Base-by-base conservation (phyloP, 2,329 filamentous ascomycete species). In the Ramularia collo-cygni region DNA sequence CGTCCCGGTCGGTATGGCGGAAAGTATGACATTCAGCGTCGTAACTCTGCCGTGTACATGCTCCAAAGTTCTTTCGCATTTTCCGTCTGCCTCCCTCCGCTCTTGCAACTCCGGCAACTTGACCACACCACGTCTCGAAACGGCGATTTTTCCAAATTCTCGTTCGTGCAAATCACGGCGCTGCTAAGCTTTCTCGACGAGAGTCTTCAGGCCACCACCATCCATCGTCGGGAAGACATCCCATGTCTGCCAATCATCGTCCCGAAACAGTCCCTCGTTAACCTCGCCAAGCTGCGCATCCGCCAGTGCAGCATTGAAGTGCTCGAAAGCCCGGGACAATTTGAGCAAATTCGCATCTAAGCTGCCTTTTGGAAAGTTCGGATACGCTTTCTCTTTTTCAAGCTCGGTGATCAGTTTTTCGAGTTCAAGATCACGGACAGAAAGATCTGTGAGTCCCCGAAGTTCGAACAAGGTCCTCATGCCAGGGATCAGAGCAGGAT, bases 271-370 rank as follows among this genome's bases (percentile, higher is more conserved):
- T 36, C 43, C 36, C 2, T 15, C n/a, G 26, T 51, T 48, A 8
- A 56, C 37, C 4, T 40, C 46, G 2, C 53, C 53, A 2, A 27
- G 8, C 31, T 55, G 53, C n/a, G 51, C 51, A 10, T 44, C 29
- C 8, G 16, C 15, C 15, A 56, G 29, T 2, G 52, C 52, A 16
- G 27, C 26, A 31, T 56, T 56, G 43, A 56, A 45, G 28, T 56
- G 46, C 6, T 46, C 14, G 4, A 53, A 28, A 2, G 40, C 44
- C 1, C 31, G 28, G 4, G 26, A 21, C 8, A 54, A 37, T 24
- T 44, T 49, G 7, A 43, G 18, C 1, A 42, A 13, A n/a, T 43
- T 34, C 8, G 29, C 28, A 15, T 38, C 30, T 1, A n/a, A 3
- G 3, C 24, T 10, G n/a, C 36, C 27, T 1, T 2, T 8, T 1